Conservation (phyloP, 2,329 filamentous ascomycete species). For the Tolypocladium inflatum region DNA sequence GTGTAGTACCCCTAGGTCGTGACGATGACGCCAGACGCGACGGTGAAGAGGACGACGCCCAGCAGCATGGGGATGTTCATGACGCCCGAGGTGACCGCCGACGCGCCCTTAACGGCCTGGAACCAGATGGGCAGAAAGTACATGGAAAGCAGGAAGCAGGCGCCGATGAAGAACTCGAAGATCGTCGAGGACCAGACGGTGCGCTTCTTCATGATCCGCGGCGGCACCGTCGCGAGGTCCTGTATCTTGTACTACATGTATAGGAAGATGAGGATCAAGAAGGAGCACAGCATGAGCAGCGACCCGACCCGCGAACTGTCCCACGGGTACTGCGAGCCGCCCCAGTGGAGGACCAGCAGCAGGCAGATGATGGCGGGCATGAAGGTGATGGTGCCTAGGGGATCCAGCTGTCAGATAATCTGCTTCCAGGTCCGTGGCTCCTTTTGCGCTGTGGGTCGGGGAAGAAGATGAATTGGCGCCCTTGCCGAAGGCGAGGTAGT, state of each 20-base stretch:
- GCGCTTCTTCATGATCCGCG: constrained; percentile 28
- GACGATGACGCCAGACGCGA: constrained; percentile 23
- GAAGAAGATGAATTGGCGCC: constrained; percentile 26
- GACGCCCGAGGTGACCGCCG: constrained; percentile 28
- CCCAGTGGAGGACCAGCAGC: constrained; percentile 40
- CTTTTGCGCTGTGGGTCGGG: constrained; percentile 14
- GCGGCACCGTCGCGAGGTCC: constrained; percentile 33
- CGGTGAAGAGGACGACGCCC: constrained; percentile 22
- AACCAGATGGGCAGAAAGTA: constrained; percentile 38
- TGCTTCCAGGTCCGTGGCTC: constrained; percentile 14
- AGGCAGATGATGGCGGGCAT: constrained; percentile 32
- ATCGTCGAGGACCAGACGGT: constrained; percentile 25
- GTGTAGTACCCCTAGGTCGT: constrained; percentile 33
- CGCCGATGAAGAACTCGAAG: constrained; percentile 28
- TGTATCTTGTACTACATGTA: constrained; percentile 26
- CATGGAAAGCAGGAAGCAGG: constrained; percentile 18
- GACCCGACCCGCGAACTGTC: constrained; percentile 11
- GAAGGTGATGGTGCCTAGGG: constrained; percentile 18
- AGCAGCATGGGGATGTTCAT: constrained; percentile 31
- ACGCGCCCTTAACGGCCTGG: constrained; percentile 31
- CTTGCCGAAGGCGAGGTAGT: constrained; percentile 43
- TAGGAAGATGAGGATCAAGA: constrained; percentile 25
- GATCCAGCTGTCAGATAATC: constrained; percentile 16
- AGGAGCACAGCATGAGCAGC: constrained; percentile 19
- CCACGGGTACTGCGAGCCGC: constrained; percentile 25